Evolutionary conservation across 306 rosid genomes (phyloP), one percentile per base, ranked within the genome.

Genomic region (Lathyrus tuberosus): DNA sequence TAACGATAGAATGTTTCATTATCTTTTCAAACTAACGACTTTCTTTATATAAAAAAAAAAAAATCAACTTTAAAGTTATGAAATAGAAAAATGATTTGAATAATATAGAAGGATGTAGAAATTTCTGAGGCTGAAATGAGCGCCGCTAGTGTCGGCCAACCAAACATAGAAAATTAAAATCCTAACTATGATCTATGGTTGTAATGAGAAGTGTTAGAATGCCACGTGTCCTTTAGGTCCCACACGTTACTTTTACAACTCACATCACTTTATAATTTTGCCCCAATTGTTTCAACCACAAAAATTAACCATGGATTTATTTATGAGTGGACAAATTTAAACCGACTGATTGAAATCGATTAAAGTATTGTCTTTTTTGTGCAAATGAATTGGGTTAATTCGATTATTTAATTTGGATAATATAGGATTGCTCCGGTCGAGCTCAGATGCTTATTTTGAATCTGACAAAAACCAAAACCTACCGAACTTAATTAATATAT

Each of bases 71-170:
- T 44, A 42, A 14, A n/a, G 48, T 43, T 43, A 14, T 43, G 48
- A 13, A 12, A 4, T 43, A 16, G 16, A 1, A 43, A 43, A 43
- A n/a, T n/a, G 15, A n/a, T 46, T n/a, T n/a, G 18, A 46, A 46
- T 46, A 46, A 12, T 46, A 14, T 44, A 38, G 43, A 5, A 31
- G 6, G 7, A 31, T 31, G 7, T 33, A 33, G 38, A 33, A 33
- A 33, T 33, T 33, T 33, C 1, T 35, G 40, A 35, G 40, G 10
- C 40, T 35, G 5, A 2, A 41, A 47, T 71, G 35, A 2, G 26
- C 43, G 82, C 57, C 67, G 65, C 6, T n/a, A 57, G 15, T 28
- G 84, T 76, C 83, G 80, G 81, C 37, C 42, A 76, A 71, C 24
- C 15, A 17, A 22, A n/a, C 56, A 52, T 6, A 3, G 71, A 52